Evolutionary conservation across 2,329 filamentous ascomycete species (phyloP), one percentile per base, ranked within the genome.

Genomic region (Gaeumannomyces tritici): DNA sequence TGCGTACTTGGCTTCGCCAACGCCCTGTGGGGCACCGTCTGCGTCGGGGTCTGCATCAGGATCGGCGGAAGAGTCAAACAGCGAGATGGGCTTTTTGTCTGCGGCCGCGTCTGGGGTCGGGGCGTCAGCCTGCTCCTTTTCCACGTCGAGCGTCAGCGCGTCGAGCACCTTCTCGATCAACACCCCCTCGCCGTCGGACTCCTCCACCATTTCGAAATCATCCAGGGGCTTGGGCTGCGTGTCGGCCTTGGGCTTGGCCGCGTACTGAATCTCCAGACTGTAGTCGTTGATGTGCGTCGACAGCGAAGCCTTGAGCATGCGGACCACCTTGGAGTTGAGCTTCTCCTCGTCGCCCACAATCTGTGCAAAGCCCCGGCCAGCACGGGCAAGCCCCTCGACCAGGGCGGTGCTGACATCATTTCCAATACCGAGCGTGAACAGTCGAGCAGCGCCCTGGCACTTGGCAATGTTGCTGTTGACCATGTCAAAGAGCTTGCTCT

Each of bases 251-350:
- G 6, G 9, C 66, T 29, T 26, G 6, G 26, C 70, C 9, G 69
- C 72, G 66, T 89, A 90, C 62, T 84, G 82, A 64, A 90, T 74
- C 67, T 88, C 84, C 1, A 91, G 74, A 0, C 76, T 79, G 68
- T 87, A 89, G 68, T 90, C 81, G 21, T 74, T 80, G 57, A 89
- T 77, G 65, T 90, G 87, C 0, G 87, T 86, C 2, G 82, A 84
- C 26, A 91, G 72, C 0, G 87, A 84, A 0, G 83, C 88, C 69
- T 89, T 90, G 63, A 92, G 76, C 89, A 92, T 91, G 2, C 89
- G 81, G 2, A 91, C 79, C 1, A 91, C 80, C 70, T 89, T 89
- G 65, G 76, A 82, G 67, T 89, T 84, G 73, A 90, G 83, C 68
- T 86, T 84, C 70, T 91, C 89, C 1, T 81, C 75, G 8, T 83